Evolutionary conservation across 2,329 filamentous ascomycete species (phyloP), one percentile per base, ranked within the genome.

Genomic region (Cladosporium sp.): DNA sequence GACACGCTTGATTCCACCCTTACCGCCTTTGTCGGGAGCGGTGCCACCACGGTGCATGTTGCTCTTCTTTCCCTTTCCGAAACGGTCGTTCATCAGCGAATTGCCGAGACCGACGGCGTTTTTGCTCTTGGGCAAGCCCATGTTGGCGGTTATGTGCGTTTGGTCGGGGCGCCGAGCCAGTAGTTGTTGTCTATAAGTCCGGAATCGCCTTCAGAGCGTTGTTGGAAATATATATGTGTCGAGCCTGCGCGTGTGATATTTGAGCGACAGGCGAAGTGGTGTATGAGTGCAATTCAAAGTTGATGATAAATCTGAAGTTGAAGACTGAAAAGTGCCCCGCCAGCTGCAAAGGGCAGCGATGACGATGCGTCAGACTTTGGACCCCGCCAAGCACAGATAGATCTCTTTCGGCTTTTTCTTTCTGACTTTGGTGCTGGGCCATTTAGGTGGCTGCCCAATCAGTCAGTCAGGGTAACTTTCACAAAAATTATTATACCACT

Each of bases 1-100:
- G 22, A 55, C 59, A 19, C 65, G 60, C 47, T 53, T 59, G 49
- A 68, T 68, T 22, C 82, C 77, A 62, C 91, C 78, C 52, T 74
- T 79, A 22, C 35, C 35, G 13, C 19, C 33, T 52, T 78, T 82
- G 56, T 89, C 86, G 64, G 87, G 82, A 36, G 72, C 70, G 53
- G 70, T 67, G 53, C 79, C 81, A 59, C 76, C 80, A 67, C 85
- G 86, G 72, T 89, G 92, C 68, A 90, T 84, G 68, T 91, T 86
- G 45, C 78, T 68, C 57, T 89, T 88, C 71, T 94, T 96, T 63
- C 88, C 88, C 72, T 93, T 95, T 65, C 91, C 89, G 70, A 97
- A 96, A 52, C 92, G 86, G 73, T 97, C 93, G 69, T 97, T 97
- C 93, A 98, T 98, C 67, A 98, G 82, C 73, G 86, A 84, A 75